Evolutionary conservation across 78 protist genomes (phyloP).

Genomic region (Anaeramoeba ignava): DNA sequence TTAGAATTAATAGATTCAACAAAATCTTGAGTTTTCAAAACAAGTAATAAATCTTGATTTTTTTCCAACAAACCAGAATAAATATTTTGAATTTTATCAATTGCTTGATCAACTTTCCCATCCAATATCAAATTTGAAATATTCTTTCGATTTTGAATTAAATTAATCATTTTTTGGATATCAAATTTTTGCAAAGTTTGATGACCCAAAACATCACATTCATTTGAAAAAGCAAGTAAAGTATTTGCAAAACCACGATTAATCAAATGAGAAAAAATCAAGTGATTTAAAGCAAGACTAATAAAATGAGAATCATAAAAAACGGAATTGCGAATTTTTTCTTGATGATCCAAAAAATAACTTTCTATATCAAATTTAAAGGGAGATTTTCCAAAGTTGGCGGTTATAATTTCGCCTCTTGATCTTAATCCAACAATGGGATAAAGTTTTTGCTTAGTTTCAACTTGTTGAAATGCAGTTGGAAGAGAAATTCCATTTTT

Average conservation of each 20-base stretch:
- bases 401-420: not conserved
- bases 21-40: constrained; percentile 31
- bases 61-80: constrained; percentile 23
- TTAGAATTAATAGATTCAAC: constrained; percentile 33
- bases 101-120: constrained; percentile 43
- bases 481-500: not conserved
- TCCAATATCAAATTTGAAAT: constrained; percentile 27
- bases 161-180: too few relatives aligned
- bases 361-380: constrained; percentile 3
- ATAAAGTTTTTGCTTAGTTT: not conserved
- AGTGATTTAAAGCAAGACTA: constrained; percentile 10
- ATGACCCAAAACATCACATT: constrained; percentile 14
- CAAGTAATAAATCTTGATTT: constrained; percentile 22
- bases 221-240: constrained; percentile 35
- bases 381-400: constrained; percentile 12
- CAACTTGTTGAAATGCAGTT: not conserved
- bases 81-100: constrained; percentile 10
- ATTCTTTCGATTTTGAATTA: constrained; percentile 2
- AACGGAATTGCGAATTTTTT: not conserved
- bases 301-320: not conserved
- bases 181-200: not conserved
- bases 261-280: constrained; percentile 33
- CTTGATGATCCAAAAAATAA: constrained; percentile 23
- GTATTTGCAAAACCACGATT: constrained; percentile 53
- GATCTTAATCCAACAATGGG: constrained; percentile 11